Percentiles rank a stretch among this genome's conserved stretches.
Conservation (phyloP, 2,329 filamentous ascomycete genomes). For the Lasiodiplodia theobromae region DNA sequence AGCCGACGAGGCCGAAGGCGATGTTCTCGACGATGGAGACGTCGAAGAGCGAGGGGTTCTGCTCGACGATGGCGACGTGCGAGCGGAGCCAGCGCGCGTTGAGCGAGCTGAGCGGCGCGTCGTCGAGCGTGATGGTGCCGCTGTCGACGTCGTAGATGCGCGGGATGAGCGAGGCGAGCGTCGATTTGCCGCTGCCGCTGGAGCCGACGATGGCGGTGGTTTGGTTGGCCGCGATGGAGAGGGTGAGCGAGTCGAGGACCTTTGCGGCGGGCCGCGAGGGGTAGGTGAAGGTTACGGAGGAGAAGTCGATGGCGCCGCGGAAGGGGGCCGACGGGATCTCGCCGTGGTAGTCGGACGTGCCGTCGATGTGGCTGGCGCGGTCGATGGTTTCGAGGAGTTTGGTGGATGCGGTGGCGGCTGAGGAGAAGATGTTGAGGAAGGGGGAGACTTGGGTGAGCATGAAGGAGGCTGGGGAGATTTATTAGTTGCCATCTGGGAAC, state of each 20-base stretch:
- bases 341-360: constrained; percentile 42
- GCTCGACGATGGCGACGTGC: constrained; percentile 54
- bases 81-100: constrained; percentile 47
- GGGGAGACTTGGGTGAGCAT: constrained; percentile 56
- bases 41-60: constrained; percentile 60
- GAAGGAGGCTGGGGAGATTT: constrained; percentile 52
- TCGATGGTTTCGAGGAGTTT: constrained; percentile 67
- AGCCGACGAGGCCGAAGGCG: constrained; percentile 53
- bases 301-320: constrained; percentile 42
- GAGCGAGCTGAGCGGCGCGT: constrained; percentile 45
- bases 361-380: constrained; percentile 50
- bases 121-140: constrained; percentile 47
- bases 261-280: constrained; percentile 48
- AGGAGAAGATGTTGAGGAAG: constrained; percentile 58
- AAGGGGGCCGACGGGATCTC: neutral
- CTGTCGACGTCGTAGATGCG: constrained; percentile 49
- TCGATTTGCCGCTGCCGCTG: constrained; percentile 93
- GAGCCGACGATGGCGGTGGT: constrained; percentile 42
- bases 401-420: constrained; percentile 61
- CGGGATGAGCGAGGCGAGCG: constrained; percentile 68
- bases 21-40: constrained; percentile 63
- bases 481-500: too few relatives aligned
- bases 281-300: constrained; percentile 51
- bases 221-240: constrained; percentile 47
- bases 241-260: constrained; percentile 47